Base-by-base conservation (phyloP, 2,329 filamentous ascomycete species). In the Colletotrichum sp. region DNA sequence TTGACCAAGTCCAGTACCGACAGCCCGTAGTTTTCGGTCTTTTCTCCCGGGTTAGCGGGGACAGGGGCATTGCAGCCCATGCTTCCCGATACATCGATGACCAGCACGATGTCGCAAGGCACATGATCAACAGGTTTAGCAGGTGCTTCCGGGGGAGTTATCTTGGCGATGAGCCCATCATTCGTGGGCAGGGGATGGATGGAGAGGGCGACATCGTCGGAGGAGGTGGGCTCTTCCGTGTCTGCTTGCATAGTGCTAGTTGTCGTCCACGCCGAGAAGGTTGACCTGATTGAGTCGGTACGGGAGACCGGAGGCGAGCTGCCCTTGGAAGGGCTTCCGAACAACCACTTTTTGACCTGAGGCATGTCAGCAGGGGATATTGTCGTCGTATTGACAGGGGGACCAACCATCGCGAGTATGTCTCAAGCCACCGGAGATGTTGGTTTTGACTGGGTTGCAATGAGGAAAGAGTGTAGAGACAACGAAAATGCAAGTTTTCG, bases 71-170 rank as follows among this genome's bases (percentile, higher is more conserved):
- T 78, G 0, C 75, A 68, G 1, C 75, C 67, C 91, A 93, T 93
- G 82, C 90, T 92, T 0, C 85, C 86, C 0, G 91, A 93, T 16
- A 92, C 86, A 79, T 93, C 91, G 70, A 93, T 92, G 18, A 91
- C 90, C 4, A 93, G 86, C 3, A 92, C 91, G 36, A 93, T 89
- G 76, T 93, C 91, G 80, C 89, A 92, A 3, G 90, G 88, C 0
- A 89, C 85, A 79, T 90, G 89, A 8, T 79, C 71, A 0, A 84
- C 76, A 1, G 78, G 26, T 4, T 79, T 21, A 0, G 55, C 32
- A 2, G 88, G 88, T 8, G 80, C 70, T 5, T 57, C 81, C 0
- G 89, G 90, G 1, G 89, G 88, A 6, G 85, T 81, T 13, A 91
- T 81, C 63, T 86, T 88, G 78, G 90, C 80, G 5, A 91, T 68